A percentile compares a stretch with the other conserved stretches of the same genome.
Evolutionary conservation across 305 asterid species (phyloP).

Genomic region (Withania somnifera): DNA sequence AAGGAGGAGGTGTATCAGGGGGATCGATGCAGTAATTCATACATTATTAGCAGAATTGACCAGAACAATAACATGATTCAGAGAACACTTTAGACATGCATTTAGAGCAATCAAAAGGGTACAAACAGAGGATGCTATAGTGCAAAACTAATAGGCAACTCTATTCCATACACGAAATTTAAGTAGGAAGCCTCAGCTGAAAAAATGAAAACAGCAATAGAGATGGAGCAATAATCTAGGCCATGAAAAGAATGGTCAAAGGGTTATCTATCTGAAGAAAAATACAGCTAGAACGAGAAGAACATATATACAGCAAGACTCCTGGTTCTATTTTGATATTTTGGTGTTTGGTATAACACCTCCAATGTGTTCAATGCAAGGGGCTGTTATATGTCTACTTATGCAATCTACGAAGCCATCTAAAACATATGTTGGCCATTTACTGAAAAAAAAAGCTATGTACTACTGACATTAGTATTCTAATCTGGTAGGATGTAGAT

Average conservation of each 20-base stretch:
- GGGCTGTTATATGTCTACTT: neutral
- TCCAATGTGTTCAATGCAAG: neutral
- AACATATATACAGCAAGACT: neutral
- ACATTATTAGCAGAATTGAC: neutral
- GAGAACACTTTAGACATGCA: neutral
- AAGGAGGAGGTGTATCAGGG: neutral
- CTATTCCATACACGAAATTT: neutral
- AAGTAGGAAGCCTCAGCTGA: neutral
- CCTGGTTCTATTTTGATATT: neutral
- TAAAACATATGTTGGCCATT: neutral
- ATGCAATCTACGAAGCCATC: neutral
- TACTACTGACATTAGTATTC: neutral
- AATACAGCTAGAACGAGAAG: neutral
- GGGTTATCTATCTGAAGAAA: neutral
- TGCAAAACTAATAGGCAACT: neutral
- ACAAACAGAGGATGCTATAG: neutral
- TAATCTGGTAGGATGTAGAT: neutral
- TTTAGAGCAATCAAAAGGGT: neutral
- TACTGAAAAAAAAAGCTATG: neutral
- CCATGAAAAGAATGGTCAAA: neutral
- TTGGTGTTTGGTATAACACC: neutral
- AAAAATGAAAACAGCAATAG: neutral
- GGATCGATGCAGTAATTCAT: neutral
- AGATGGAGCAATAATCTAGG: neutral
- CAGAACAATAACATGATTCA: neutral